Evolutionary conservation across 129 eudicot genomes (phyloP), one percentile per base, ranked within the genome.

Genomic region (Centrapalus pauciflorus): DNA sequence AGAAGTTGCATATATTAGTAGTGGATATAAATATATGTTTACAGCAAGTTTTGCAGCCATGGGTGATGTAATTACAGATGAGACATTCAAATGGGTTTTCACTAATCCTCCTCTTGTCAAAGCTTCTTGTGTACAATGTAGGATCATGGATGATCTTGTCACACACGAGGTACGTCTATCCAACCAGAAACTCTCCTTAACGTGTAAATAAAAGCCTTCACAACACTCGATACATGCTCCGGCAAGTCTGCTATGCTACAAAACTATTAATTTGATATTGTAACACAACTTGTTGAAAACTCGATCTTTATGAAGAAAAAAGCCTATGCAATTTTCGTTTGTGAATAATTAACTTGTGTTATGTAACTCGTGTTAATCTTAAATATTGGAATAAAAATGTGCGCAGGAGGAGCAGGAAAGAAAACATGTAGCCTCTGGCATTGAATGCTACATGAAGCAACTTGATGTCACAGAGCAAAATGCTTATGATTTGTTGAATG

Each of bases 91-190:
- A 14, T 67, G 78, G 79, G 56, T 73, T 19, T 6, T 17, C 32
- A 20, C 14, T 13, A 5, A 20, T 27, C 80, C 84, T 8, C 29
- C 60, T 17, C 35, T 71, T n/a, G 64, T 74, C 12, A 69, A 32
- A 28, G 80, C 74, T 55, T 46, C 55, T 11, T 71, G 64, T 48
- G 14, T 48, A 4, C 27, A 74, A n/a, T 34, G 64, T 54, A 49
- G 80, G 38, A 60, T 74, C 23, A 50, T 48, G 50, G 77, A 79
- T 23, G 84, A 79, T 70, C 45, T 79, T 1, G 79, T 74, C 26
- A 52, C 55, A 19, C 70, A 68, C 46, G 63, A 74, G 83, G 83
- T 79, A 73, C 16, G 9, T 27, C 20, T 7, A 45, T 45, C 19
- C 21, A 13, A 45, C 16, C 23, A n/a, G n/a, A n/a, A n/a, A n/a